A percentile compares a stretch with the other conserved stretches of the same genome.
Conservation (phyloP, 352 stramenopile genomes). For the Globisporangium echinulatum region DNA sequence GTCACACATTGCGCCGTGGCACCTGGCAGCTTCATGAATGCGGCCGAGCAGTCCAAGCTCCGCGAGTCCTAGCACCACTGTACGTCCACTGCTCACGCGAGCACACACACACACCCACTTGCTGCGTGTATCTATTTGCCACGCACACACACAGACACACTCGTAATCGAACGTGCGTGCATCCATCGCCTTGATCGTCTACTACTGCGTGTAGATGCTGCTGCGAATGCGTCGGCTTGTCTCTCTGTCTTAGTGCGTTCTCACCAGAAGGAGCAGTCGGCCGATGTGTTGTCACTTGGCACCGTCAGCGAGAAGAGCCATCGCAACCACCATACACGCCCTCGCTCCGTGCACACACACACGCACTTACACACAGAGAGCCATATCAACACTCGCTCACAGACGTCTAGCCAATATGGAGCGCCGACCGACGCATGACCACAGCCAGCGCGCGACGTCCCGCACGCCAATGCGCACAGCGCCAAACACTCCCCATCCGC, state of each 20-base stretch:
- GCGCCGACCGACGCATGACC: too few species aligned
- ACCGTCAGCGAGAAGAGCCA: not conserved
- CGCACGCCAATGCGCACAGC: too few species aligned
- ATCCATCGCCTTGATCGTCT: too few species aligned
- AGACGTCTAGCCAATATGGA: too few species aligned
- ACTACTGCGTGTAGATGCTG: too few species aligned
- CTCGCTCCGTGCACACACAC: not conserved
- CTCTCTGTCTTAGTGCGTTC: too few species aligned
- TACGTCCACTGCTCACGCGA: not conserved
- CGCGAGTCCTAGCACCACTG: conserved; percentile 7
- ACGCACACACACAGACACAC: not conserved
- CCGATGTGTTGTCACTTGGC: too few species aligned
- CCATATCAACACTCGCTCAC: too few species aligned
- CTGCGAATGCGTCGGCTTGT: not conserved
- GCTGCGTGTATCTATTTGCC: not conserved
- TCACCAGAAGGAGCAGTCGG: not conserved
- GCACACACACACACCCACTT: not conserved
- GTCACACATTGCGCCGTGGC: not conserved
- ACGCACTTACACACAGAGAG: not conserved
- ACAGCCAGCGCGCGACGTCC: too few species aligned
- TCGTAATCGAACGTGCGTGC: too few species aligned
- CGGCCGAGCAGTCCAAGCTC: conserved; percentile 28
- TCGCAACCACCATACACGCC: not conserved
- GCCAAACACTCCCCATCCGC: too few species aligned
- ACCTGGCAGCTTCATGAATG: conserved; percentile 36